Base-by-base conservation (phyloP, 2,329 filamentous ascomycete species). In the Graphiopsis chlorocephala region DNA sequence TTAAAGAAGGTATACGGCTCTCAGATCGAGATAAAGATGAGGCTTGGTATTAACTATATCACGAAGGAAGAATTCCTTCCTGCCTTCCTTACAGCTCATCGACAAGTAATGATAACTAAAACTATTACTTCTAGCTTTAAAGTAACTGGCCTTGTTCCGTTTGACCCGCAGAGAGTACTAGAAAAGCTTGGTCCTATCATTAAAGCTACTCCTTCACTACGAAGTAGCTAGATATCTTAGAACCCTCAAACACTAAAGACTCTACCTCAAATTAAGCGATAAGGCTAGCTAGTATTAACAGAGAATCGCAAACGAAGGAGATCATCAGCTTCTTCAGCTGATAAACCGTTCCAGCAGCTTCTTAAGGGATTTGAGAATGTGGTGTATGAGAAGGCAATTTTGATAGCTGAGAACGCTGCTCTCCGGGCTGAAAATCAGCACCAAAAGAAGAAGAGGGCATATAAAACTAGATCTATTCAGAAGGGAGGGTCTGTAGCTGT, bases 31-130 rank as follows among this genome's bases (percentile, higher is more conserved):
- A 56, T 3, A 4, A 56, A 56, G 26, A 35, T 56, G 17, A 56
- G 52, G 53, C 28, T 57, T 57, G 20, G 53, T 8, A 57, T 57
- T 57, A 38, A 57, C 53, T 25, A 57, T 25, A 57, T 57, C 20
- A 57, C 15, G 15, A 57, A 33, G 29, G 53, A 57, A 33, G 53
- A 33, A 57, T 57, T 57, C 53, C 53, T 57, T 57, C 28, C 33
- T 57, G 20, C 53, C 5, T 57, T 38, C 53, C 10, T 33, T 52
- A 52, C 28, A 52, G 47, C 47, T 14, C 25, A 57, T 23, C 5
- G 11, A 28, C 17, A 57, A 33, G 25, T 35, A 56, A 56, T 56
- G 23, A 35, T 14, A 29, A 3, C 15, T 56, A 10, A 15, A 35
- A 56, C 14, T 31, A 56, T 56, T 23, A 31, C 31, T 35, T 56